Evolutionary conservation across 768 basidiomycete species (phyloP), one percentile per base, ranked within the genome.

Genomic region (Lactifluus subvellereus): DNA sequence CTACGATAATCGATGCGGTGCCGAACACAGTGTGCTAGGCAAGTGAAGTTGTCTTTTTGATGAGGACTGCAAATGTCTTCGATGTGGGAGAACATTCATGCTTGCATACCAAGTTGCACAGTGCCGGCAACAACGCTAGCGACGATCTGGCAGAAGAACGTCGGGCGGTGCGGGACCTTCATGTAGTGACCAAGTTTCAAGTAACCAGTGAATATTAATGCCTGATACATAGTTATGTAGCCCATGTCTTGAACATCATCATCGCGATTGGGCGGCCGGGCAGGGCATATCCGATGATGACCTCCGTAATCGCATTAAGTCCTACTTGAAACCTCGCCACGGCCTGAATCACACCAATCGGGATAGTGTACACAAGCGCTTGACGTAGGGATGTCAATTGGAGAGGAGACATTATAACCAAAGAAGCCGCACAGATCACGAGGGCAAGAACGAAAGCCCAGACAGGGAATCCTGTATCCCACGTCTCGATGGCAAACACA

Each of bases 211-310:
- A 91, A 92, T 48, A 75, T 75, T 47, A 91, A 71, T 1, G 89
- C 88, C 73, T 87, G 85, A 78, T 77, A 27, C 80, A 84, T 83
- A 54, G 82, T 85, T 61, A 87, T 85, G 68, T 88, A 89, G 37
- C 89, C 88, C 80, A 89, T 0, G 87, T 88, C 81, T 89, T 91
- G 80, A 91, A 91, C 77, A 91, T 77, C 89, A 92, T 90, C 80
- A 84, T 89, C 0, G 91, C 89, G 60, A 91, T 72, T 6, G 90
- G 88, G 16, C 81, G 82, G 2, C 91, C 90, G 13, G 90, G 91
- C 47, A 89, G 79, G 30, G 81, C 83, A 68, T 90, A 91, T 58
- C 91, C 91, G 32, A 91, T 84, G 65, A 93, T 84, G 45, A 91
- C 76, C 73, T 93, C 91, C 3, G 90, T 85, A 70, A 93, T 84